Percentiles rank a stretch among this genome's conserved stretches.
These are phyloP conservation scores for Cerioporus squamosus DNA, from an alignment of 1,284 basidiomycete genomes.

Conservation along the genomic window DNA sequence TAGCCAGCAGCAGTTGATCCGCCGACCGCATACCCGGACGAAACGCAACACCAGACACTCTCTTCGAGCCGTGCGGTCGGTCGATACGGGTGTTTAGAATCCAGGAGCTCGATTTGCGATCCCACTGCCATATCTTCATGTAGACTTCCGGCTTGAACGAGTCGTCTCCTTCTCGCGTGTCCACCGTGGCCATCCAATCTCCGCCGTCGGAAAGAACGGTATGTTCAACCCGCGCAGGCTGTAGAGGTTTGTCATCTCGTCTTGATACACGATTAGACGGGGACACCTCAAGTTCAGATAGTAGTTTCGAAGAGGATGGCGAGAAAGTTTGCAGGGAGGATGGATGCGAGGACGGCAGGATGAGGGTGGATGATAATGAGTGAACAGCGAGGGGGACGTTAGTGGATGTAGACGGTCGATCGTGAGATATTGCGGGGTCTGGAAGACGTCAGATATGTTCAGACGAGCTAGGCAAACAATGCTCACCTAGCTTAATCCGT, in stretches of 20 bases:
- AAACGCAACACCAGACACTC: constrained; percentile 76
- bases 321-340: constrained; percentile 94
- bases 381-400: constrained; percentile 75
- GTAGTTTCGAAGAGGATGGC: constrained; percentile 68
- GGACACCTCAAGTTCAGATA: constrained; percentile 91
- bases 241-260: constrained; percentile 79
- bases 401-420: constrained; percentile 45
- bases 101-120: constrained; percentile 61
- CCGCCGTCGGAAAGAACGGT: constrained; percentile 70
- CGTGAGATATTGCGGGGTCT: constrained; percentile 53
- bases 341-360: constrained; percentile 93
- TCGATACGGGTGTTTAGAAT: constrained; percentile 90
- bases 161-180: constrained; percentile 73
- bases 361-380: constrained; percentile 69
- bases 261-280: constrained; percentile 93
- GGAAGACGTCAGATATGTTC: constrained; percentile 1
- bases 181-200: constrained; percentile 95
- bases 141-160: constrained; percentile 71
- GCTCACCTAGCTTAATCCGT: constrained; percentile 77
- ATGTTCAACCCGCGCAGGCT: constrained; percentile 79
- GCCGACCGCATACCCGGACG: constrained; percentile 43
- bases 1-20: constrained; percentile 52
- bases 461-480: neutral
- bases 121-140: constrained; percentile 94
- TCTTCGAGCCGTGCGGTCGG: constrained; percentile 77